Evolutionary conservation across 129 eudicot genomes (phyloP), one percentile per base, ranked within the genome.

Genomic region (Dittrichia graveolens): DNA sequence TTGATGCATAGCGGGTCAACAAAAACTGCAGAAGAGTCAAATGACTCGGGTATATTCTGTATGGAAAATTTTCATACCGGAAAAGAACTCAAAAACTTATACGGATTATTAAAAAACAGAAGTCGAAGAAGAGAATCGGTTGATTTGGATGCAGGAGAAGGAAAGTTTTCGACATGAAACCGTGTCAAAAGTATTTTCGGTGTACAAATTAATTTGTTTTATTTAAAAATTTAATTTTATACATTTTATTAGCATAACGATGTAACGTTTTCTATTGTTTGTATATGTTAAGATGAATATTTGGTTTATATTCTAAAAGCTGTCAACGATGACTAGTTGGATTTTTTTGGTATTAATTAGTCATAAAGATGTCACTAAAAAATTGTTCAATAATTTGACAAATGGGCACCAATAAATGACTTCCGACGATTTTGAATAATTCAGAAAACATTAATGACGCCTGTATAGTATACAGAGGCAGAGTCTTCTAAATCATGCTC

Each of bases 81-180:
- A 15, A 85, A 82, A 31, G 96, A 89, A 6, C 44, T 89, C 5
- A 71, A 85, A 38, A 89, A 89, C 39, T 76, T 89, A 46, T 86
- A 85, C 64, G 91, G 96, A 8, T 66, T 81, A 1, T 35, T 89
- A 5, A 84, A 82, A 31, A 71, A 60, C 15, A 81, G 77, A 24
- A 88, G 91, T 35, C 84, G 83, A 11, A 83, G 87, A 24, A 82
- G 88, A 64, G 83, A 80, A 6, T 68, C 90, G 3, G 38, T 77
- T 8, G 93, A 87, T 82, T 74, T 87, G 11, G 93, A 87, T 79
- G 19, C 43, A 4, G 78, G 78, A 6, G 54, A 84, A 24, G 59
- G 84, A 71, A 57, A 68, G 67, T 9, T 73, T 40, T 61, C 49
- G 62, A 63, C 71, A 37, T 61, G 78, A 73, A 61, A 73, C 9